Conservation (phyloP, 805 yeast genomes). For the Saccharomycopsis amapae region DNA sequence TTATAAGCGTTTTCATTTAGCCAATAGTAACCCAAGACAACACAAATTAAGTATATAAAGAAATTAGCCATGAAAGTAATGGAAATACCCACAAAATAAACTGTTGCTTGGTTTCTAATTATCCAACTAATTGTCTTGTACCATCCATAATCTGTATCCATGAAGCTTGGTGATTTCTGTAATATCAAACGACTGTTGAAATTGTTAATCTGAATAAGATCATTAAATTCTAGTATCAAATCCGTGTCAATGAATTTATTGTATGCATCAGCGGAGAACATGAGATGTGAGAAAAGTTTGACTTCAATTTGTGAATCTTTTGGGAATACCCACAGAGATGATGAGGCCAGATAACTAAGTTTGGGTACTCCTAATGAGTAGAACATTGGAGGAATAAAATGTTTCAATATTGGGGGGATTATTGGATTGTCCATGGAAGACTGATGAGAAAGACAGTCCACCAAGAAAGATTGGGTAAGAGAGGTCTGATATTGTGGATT, state of each 20-base stretch:
- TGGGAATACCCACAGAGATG: background rate
- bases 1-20: no score
- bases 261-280: background rate
- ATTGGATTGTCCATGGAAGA: background rate
- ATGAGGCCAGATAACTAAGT: background rate
- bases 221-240: conserved; percentile 14
- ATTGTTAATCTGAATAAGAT: conserved; percentile 9
- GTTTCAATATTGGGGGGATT: conserved; percentile 9
- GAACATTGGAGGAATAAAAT: conserved; percentile 10
- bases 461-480: conserved; percentile 1
- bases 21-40: no score
- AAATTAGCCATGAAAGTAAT: no score
- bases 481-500: background rate
- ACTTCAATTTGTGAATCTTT: background rate
- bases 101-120: no score
- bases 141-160: background rate
- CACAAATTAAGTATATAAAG: no score
- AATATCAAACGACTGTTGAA: conserved; percentile 5
- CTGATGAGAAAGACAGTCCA: conserved; percentile 1
- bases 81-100: no score
- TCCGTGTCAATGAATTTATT: background rate
- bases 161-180: background rate
- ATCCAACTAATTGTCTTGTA: background rate
- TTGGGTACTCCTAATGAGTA: conserved; percentile 4
- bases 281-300: conserved; percentile 1